Evolutionary conservation across 2,329 filamentous ascomycete species (phyloP).

Genomic region (Xylaria sp.): DNA sequence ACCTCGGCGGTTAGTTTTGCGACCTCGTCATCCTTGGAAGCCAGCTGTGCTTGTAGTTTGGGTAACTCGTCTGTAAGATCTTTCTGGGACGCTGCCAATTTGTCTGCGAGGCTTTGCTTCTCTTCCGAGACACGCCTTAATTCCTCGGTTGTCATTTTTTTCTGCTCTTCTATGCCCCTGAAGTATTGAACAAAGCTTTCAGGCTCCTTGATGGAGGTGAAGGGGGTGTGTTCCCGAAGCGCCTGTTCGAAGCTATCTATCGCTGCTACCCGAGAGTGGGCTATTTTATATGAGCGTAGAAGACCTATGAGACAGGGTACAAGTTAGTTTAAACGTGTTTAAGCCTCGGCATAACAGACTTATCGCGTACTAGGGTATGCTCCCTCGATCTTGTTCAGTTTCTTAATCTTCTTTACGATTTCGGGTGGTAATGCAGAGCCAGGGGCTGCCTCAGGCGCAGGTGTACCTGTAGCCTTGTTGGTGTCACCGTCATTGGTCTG

Average conservation of each 20-base stretch:
- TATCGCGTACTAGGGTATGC: slow-evolving; percentile 75
- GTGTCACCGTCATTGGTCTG: slow-evolving; percentile 19
- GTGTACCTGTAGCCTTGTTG: slow-evolving; percentile 9
- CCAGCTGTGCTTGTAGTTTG: slow-evolving; percentile 75
- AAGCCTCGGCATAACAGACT: not conserved
- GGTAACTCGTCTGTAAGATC: slow-evolving; percentile 69
- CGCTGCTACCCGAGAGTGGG: slow-evolving; percentile 81
- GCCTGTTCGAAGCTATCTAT: slow-evolving; percentile 94
- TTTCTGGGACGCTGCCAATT: slow-evolving; percentile 71
- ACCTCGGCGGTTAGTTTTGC: slow-evolving; percentile 73
- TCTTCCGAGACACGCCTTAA: slow-evolving; percentile 85
- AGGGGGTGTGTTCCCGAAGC: slow-evolving; percentile 88
- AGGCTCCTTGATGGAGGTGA: slow-evolving; percentile 87
- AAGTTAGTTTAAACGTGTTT: slow-evolving; percentile 14
- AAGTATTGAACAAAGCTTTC: slow-evolving; percentile 87
- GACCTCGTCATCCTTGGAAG: slow-evolving; percentile 73
- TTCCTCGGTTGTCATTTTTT: slow-evolving; percentile 93
- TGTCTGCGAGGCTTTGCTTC: slow-evolving; percentile 79
- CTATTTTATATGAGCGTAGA: slow-evolving; percentile 87
- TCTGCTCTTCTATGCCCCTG: slow-evolving; percentile 81
- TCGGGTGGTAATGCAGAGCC: slow-evolving; percentile 66
- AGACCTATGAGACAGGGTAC: slow-evolving; percentile 66
- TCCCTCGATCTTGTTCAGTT: slow-evolving; percentile 86
- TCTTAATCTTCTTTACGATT: slow-evolving; percentile 75
- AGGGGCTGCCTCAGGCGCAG: slow-evolving; percentile 33